A percentile compares a stretch with the other conserved stretches of the same genome.
These are phyloP conservation scores for Auricularia cornea DNA, from an alignment of 768 basidiomycete species.

Conservation along the genomic window DNA sequence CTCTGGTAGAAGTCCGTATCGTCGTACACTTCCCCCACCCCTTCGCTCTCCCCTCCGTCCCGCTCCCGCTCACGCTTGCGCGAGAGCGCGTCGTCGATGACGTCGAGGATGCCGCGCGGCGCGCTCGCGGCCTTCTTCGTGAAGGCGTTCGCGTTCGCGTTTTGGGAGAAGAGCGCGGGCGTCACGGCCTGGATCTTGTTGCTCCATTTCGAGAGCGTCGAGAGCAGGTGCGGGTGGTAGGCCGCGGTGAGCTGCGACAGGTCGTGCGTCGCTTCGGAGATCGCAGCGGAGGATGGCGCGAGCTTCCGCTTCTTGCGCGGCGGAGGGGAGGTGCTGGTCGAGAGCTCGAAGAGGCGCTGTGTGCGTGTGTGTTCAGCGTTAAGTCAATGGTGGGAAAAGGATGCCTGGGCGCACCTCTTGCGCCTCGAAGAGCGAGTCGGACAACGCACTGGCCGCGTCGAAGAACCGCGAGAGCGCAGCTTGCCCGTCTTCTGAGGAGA, in stretches of 20 bases:
- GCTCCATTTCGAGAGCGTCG: slow-evolving; percentile 90
- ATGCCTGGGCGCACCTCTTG: slow-evolving; percentile 46
- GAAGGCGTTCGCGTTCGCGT: slow-evolving; percentile 66
- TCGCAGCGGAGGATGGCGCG: slow-evolving; percentile 10
- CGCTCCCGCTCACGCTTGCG: slow-evolving; percentile 26
- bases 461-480: slow-evolving; percentile 45
- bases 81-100: slow-evolving; percentile 31
- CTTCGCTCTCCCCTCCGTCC: slow-evolving; percentile 20
- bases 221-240: slow-evolving; percentile 65
- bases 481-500: slow-evolving; percentile 25
- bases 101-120: slow-evolving; percentile 46
- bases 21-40: slow-evolving; percentile 52
- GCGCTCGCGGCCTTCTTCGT: slow-evolving; percentile 63
- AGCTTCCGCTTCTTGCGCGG: slow-evolving; percentile 22
- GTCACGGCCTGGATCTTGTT: slow-evolving; percentile 91
- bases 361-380: neutral
- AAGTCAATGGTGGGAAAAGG: neutral
- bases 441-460: slow-evolving; percentile 49
- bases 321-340: slow-evolving; percentile 13
- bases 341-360: neutral
- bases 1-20: slow-evolving; percentile 94
- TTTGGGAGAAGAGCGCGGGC: slow-evolving; percentile 60
- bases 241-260: slow-evolving; percentile 40
- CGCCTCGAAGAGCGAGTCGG: slow-evolving; percentile 58
- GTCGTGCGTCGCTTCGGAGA: slow-evolving; percentile 37